phyloP scores from a whole-genome alignment of 2,329 filamentous ascomycete species.

The Rhinocladiella mackenziei region DNA sequence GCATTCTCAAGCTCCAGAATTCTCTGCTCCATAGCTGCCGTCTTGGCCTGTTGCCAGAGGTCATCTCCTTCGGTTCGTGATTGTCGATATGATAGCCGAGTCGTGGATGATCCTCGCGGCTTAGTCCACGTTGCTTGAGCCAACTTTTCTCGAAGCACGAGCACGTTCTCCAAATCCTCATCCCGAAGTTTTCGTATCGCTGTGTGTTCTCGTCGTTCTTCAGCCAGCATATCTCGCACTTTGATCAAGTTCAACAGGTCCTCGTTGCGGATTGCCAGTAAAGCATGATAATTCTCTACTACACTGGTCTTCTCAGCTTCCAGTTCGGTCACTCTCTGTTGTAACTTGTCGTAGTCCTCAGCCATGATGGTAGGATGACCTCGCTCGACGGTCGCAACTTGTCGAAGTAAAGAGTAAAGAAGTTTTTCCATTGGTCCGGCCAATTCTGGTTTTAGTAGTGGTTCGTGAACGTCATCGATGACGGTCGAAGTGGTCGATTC shows the following conservation, averaged over 20 bases:
- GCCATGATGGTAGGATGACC: conserved; percentile 33
- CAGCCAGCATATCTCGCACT: conserved; percentile 39
- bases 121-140: conserved; percentile 39
- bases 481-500: neutral
- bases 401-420: conserved; percentile 15
- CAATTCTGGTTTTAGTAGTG: neutral
- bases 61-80: conserved; percentile 35
- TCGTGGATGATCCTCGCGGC: conserved; percentile 17
- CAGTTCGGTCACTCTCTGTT: conserved; percentile 33
- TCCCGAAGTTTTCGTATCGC: conserved; percentile 40
- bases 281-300: conserved; percentile 38
- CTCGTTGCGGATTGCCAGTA: conserved; percentile 41
- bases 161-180: conserved; percentile 41
- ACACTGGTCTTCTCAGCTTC: conserved; percentile 38
- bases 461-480: neutral
- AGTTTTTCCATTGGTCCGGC: conserved; percentile 21
- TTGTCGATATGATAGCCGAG: conserved; percentile 17
- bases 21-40: conserved; percentile 42
- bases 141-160: conserved; percentile 39
- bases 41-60: conserved; percentile 41
- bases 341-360: conserved; percentile 36
- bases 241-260: conserved; percentile 44
- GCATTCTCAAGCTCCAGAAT: conserved; percentile 41
- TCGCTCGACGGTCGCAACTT: conserved; percentile 19
- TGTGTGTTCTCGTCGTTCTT: conserved; percentile 39